These are phyloP conservation scores for Barnettozyma sucrosica DNA, from an alignment of 805 yeast species.

Conservation along the genomic window DNA sequence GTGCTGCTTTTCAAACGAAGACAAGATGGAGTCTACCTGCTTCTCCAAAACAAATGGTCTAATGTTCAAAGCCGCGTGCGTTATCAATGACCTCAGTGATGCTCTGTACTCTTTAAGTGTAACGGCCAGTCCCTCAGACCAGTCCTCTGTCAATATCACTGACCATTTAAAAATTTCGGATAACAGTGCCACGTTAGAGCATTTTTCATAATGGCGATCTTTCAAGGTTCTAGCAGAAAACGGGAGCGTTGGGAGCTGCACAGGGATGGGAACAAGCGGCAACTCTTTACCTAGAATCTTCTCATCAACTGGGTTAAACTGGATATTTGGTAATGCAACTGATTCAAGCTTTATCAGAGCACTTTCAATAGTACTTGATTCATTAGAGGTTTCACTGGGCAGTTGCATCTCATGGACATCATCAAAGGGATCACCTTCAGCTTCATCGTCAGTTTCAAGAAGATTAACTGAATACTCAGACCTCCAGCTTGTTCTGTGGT, in stretches of 20 bases:
- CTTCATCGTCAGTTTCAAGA: conserved; percentile 9
- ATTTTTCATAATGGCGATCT: conserved; percentile 43
- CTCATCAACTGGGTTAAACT: background rate
- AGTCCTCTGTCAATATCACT: conserved; percentile 36
- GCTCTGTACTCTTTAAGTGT: conserved; percentile 47
- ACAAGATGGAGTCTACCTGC: conserved; percentile 44
- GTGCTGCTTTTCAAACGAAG: conserved; percentile 35
- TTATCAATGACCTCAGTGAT: conserved; percentile 44
- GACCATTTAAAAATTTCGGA: conserved; percentile 52
- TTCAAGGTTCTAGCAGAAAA: conserved; percentile 45
- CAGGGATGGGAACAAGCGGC: conserved; percentile 36
- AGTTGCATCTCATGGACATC: background rate
- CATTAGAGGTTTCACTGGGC: conserved; percentile 8
- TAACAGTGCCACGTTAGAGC: conserved; percentile 41
- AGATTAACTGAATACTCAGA: conserved; percentile 22
- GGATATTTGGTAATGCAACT: conserved; percentile 11
- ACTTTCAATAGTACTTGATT: background rate
- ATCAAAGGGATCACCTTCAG: conserved; percentile 4
- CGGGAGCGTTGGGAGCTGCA: conserved; percentile 50
- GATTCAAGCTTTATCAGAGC: conserved; percentile 8
- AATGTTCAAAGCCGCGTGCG: conserved; percentile 43
- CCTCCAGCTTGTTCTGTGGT: conserved; percentile 25
- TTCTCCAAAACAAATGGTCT: conserved; percentile 46
- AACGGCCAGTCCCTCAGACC: conserved; percentile 50
- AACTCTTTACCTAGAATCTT: conserved; percentile 16